Conservation (phyloP, 805 yeast genomes). For the Zygotorulaspora florentina region DNA sequence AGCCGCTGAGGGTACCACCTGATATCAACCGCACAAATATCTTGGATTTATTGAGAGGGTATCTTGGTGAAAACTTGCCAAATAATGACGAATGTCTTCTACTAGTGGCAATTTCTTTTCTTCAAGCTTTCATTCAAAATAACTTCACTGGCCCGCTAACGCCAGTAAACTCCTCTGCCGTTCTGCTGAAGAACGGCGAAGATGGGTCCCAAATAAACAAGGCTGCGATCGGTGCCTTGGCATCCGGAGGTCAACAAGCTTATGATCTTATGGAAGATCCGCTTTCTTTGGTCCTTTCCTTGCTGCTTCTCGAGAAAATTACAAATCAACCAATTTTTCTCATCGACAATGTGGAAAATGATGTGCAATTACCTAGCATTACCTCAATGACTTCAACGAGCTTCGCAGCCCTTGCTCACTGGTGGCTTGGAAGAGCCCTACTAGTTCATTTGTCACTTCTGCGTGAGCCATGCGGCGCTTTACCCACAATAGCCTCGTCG, state of each 20-base stretch:
- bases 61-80: slow-evolving; percentile 2
- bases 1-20: neutral
- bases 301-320: slow-evolving; percentile 43
- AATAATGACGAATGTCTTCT: slow-evolving; percentile 9
- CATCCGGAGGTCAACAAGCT: slow-evolving; percentile 65
- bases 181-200: slow-evolving; percentile 20
- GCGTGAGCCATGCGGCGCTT: slow-evolving; percentile 54
- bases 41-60: slow-evolving; percentile 3
- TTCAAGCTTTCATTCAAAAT: slow-evolving; percentile 67
- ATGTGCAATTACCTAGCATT: slow-evolving; percentile 20
- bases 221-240: slow-evolving; percentile 37
- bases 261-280: slow-evolving; percentile 57
- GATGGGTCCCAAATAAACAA: slow-evolving; percentile 17
- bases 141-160: slow-evolving; percentile 82
- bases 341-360: slow-evolving; percentile 14
- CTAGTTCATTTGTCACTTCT: slow-evolving; percentile 61
- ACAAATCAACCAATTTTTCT: slow-evolving; percentile 34
- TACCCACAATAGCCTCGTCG: slow-evolving; percentile 36
- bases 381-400: slow-evolving; percentile 30
- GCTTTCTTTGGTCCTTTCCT: slow-evolving; percentile 41
- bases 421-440: slow-evolving; percentile 76
- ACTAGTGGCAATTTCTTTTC: slow-evolving; percentile 49
- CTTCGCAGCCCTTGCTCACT: slow-evolving; percentile 46
- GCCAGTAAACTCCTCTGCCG: slow-evolving; percentile 36
- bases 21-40: slow-evolving; percentile 3